A percentile compares a stretch with the other conserved stretches of the same genome.
Evolutionary conservation across 1,139 yeast genomes (phyloP).

Genomic region (Candida sanyaensis): DNA sequence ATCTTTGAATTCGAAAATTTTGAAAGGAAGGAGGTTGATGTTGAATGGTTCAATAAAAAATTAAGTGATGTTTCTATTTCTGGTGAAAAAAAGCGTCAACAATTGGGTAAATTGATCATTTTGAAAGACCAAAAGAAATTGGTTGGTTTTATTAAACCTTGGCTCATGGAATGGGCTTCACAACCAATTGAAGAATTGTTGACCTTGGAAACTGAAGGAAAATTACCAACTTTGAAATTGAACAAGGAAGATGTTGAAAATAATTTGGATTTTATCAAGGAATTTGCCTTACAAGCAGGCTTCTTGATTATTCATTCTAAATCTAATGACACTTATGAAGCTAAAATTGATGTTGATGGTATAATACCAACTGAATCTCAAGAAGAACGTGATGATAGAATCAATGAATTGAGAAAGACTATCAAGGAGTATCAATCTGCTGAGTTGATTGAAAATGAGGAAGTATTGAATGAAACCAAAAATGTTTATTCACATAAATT

Average conservation of each 20-base stretch:
- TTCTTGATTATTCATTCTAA: conserved; percentile 63
- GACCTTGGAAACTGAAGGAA: conserved; percentile 41
- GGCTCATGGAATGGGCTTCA: conserved; percentile 54
- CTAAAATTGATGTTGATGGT: conserved; percentile 75
- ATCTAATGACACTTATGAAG: conserved; percentile 52
- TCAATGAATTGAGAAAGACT: conserved; percentile 40
- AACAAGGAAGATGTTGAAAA: conserved; percentile 49
- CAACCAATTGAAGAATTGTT: conserved; percentile 30
- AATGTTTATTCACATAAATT: conserved; percentile 73
- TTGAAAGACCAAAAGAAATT: conserved; percentile 73
- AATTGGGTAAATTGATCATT: conserved; percentile 65
- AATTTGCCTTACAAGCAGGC: conserved; percentile 67
- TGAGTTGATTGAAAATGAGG: conserved; percentile 62
- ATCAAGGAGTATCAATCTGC: conserved; percentile 75
- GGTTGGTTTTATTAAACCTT: conserved; percentile 62
- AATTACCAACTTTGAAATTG: conserved; percentile 50
- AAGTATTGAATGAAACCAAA: conserved; percentile 60
- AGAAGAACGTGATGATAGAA: conserved; percentile 60
- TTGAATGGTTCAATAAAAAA: conserved; percentile 87
- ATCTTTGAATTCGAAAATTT: conserved; percentile 80
- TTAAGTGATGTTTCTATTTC: conserved; percentile 75
- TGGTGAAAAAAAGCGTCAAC: conserved; percentile 70
- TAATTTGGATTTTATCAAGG: conserved; percentile 60
- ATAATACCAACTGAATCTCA: conserved; percentile 62
- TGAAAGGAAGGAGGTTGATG: conserved; percentile 78